A percentile compares a stretch with the other conserved stretches of the same genome.
Evolutionary conservation across 306 rosid genomes (phyloP).

Genomic region (Begonia fuchsioides): DNA sequence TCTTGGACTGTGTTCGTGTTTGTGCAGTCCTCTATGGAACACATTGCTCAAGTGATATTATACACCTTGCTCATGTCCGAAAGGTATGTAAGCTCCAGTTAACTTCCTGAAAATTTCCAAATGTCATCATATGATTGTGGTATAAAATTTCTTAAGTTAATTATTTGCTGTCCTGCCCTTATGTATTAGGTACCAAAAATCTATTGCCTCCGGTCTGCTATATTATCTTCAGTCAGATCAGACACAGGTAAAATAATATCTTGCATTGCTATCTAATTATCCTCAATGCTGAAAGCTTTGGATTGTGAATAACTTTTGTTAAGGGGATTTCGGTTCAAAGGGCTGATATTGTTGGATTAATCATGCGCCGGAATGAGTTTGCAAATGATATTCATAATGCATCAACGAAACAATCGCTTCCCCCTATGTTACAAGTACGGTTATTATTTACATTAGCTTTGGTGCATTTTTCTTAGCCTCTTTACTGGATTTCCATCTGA

Average conservation of each 20-base stretch:
- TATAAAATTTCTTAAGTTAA: not conserved
- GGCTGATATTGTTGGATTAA: conserved; percentile 73
- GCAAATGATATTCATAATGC: conserved; percentile 74
- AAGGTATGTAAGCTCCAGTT: conserved; percentile 31
- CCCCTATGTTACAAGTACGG: conserved; percentile 64
- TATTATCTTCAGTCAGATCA: conserved; percentile 77
- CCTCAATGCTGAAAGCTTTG: conserved; percentile 6
- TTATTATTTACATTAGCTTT: conserved; percentile 11
- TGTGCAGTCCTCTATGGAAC: conserved; percentile 74
- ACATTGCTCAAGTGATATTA: conserved; percentile 76
- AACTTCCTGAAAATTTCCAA: not conserved
- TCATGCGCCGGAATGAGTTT: conserved; percentile 85
- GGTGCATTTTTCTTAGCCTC: conserved; percentile 6
- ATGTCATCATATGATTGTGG: not conserved
- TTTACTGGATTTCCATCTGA: conserved; percentile 8
- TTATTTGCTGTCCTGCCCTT: conserved; percentile 10
- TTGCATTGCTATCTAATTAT: conserved; percentile 9
- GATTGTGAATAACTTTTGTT: conserved; percentile 9
- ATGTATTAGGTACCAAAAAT: conserved; percentile 48
- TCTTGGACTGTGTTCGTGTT: not conserved
- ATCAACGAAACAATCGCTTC: conserved; percentile 52
- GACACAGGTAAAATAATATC: conserved; percentile 41
- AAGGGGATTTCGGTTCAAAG: conserved; percentile 74
- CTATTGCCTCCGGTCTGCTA: conserved; percentile 71
- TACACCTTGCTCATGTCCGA: conserved; percentile 90